Percentiles rank a stretch among this genome's conserved stretches.
phyloP scores from a whole-genome alignment of 2,329 filamentous ascomycete genomes.

The Aspergillus ruber region DNA sequence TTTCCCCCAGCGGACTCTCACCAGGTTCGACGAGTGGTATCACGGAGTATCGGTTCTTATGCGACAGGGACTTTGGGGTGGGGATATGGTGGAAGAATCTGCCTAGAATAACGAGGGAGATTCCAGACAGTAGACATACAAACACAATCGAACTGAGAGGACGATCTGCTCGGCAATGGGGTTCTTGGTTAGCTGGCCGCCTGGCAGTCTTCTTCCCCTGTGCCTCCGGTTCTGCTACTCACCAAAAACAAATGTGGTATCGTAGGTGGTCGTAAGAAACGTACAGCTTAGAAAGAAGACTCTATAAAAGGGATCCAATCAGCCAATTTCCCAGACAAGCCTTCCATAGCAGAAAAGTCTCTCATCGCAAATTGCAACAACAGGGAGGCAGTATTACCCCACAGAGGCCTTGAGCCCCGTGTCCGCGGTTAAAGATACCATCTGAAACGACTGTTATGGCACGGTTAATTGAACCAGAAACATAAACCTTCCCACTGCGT shows the following conservation, averaged over 20 bases:
- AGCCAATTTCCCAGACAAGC: slow-evolving; percentile 6
- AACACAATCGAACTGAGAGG: slow-evolving; percentile 40
- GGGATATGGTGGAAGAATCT: slow-evolving; percentile 25
- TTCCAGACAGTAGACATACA: slow-evolving; percentile 35
- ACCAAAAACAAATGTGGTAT: slow-evolving; percentile 37
- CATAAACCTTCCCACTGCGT: background rate
- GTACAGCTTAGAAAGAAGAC: slow-evolving; percentile 28
- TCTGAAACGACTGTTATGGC: slow-evolving; percentile 12
- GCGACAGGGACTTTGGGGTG: slow-evolving; percentile 11
- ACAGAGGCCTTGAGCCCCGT: slow-evolving; percentile 25
- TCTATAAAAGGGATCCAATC: slow-evolving; percentile 14
- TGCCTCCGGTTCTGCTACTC: slow-evolving; percentile 5
- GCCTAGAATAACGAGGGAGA: slow-evolving; percentile 31
- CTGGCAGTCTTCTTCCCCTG: background rate
- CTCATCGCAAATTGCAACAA: background rate
- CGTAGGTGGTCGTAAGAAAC: slow-evolving; percentile 29
- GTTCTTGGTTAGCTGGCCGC: background rate
- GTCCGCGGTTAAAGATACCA: slow-evolving; percentile 24
- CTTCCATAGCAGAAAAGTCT: background rate
- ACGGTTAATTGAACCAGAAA: background rate
- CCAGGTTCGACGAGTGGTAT: slow-evolving; percentile 23
- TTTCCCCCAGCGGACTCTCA: slow-evolving; percentile 16
- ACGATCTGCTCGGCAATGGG: slow-evolving; percentile 30
- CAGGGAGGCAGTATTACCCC: slow-evolving; percentile 19
- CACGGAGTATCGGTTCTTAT: slow-evolving; percentile 17